Evolutionary conservation across 352 stramenopile species (phyloP).

Genomic region (Phytophthora sp.): DNA sequence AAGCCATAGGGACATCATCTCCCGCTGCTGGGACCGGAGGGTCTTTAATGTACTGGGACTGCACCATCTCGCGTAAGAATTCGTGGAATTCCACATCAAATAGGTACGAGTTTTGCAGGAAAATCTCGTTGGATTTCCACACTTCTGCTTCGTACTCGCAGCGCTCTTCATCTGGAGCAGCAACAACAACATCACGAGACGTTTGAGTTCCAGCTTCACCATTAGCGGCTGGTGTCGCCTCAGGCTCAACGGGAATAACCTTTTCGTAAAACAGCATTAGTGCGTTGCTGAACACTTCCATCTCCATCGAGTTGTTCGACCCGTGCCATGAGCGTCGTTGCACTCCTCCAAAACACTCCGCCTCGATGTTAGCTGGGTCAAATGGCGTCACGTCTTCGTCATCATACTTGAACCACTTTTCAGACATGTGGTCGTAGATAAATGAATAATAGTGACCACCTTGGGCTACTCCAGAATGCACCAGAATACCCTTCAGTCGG

Average conservation of each 20-base stretch:
- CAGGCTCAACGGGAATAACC: slow-evolving; percentile 69
- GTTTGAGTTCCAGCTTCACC: slow-evolving; percentile 14
- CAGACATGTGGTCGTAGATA: slow-evolving; percentile 87
- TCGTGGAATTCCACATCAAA: slow-evolving; percentile 96
- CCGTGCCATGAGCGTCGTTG: slow-evolving; percentile 94
- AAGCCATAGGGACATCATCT: slow-evolving; percentile 31
- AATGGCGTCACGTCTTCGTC: slow-evolving; percentile 99
- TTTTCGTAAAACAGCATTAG: slow-evolving; percentile 99
- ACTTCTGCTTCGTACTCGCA: slow-evolving; percentile 92
- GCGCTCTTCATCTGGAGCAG: slow-evolving; percentile 44
- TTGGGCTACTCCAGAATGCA: slow-evolving; percentile 98
- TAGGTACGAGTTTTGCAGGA: slow-evolving; percentile 95
- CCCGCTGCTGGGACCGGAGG: slow-evolving; percentile 8
- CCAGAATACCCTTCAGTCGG: slow-evolving; percentile 96
- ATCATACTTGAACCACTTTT: slow-evolving; percentile 99
- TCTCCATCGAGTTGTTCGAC: slow-evolving; percentile 95
- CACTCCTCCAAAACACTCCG: slow-evolving; percentile 98
- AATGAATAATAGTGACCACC: slow-evolving; percentile 99
- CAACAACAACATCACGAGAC: slow-evolving; percentile 21
- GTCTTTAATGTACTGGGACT: slow-evolving; percentile 83
- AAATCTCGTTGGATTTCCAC: slow-evolving; percentile 93
- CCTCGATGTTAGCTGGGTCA: slow-evolving; percentile 95
- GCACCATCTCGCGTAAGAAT: slow-evolving; percentile 92
- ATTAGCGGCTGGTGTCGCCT: slow-evolving; percentile 21
- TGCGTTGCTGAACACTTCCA: slow-evolving; percentile 98